Evolutionary conservation across 768 basidiomycete genomes (phyloP).

Genomic region (Podaxis mareebaensis): DNA sequence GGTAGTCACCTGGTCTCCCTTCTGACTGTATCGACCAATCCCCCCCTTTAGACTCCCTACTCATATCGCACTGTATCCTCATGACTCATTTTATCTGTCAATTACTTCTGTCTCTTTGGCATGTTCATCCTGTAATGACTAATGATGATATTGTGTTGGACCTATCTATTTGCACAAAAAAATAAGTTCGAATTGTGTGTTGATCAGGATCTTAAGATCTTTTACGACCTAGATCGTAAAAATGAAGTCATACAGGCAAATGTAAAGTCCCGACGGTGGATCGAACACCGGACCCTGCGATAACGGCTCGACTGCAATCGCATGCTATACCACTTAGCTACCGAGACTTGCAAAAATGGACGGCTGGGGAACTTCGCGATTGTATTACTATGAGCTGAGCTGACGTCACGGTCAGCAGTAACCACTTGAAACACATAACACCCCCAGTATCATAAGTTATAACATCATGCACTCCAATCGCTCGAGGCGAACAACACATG

Average conservation of each 20-base stretch:
- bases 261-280: constrained; percentile 17
- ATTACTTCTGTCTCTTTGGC: not conserved
- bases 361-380: not conserved
- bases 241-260: not conserved
- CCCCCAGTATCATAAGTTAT: too few species aligned
- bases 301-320: constrained; percentile 19
- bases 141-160: not conserved
- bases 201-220: too few species aligned
- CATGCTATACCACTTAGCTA: constrained; percentile 24
- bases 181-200: not conserved
- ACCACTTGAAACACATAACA: not conserved
- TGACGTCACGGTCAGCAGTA: too few species aligned
- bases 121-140: constrained; percentile 8
- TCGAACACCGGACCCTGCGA: constrained; percentile 21
- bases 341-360: constrained; percentile 5
- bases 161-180: not conserved
- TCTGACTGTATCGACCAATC: not conserved
- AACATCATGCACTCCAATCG: not conserved
- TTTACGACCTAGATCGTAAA: not conserved
- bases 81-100: not conserved
- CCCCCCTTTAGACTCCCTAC: not conserved
- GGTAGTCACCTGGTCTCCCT: not conserved
- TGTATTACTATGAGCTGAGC: not conserved
- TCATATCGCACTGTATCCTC: constrained; percentile 2
- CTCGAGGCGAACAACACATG: constrained; percentile 4